A percentile compares a stretch with the other conserved stretches of the same genome.
phyloP scores from a whole-genome alignment of 768 basidiomycete genomes.

The Gelatoporia subvermispora region DNA sequence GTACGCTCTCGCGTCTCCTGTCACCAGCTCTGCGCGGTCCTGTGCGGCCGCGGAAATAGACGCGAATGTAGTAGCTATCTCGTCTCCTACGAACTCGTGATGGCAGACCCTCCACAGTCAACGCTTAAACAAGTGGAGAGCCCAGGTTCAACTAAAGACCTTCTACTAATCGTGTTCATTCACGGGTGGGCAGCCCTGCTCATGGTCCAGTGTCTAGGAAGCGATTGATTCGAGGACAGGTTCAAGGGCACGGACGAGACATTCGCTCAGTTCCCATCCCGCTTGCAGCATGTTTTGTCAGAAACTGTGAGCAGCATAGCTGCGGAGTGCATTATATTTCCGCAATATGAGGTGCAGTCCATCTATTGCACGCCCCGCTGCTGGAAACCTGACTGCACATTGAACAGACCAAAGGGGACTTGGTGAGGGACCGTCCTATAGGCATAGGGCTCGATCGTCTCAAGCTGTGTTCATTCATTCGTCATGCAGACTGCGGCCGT shows the following conservation, averaged over 20 bases:
- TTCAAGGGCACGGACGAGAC: slow-evolving; percentile 65
- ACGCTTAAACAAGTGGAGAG: not conserved
- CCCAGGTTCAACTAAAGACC: slow-evolving; percentile 27
- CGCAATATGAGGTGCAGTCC: slow-evolving; percentile 71
- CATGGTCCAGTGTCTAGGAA: not conserved
- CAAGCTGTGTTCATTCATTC: not conserved
- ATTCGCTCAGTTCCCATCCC: slow-evolving; percentile 72
- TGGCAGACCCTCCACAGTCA: no score
- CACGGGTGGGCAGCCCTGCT: slow-evolving; percentile 58
- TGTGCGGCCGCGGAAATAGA: no score
- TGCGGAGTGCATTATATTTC: slow-evolving; percentile 80
- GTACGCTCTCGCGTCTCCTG: no score
- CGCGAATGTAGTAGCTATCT: no score
- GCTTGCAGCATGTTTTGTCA: slow-evolving; percentile 71
- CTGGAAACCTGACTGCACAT: not conserved
- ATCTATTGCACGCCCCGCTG: no score
- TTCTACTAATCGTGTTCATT: slow-evolving; percentile 69
- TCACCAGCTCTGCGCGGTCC: no score
- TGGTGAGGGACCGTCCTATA: slow-evolving; percentile 52
- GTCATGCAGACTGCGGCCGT: slow-evolving; percentile 66
- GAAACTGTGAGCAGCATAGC: slow-evolving; percentile 51
- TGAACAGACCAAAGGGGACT: slow-evolving; percentile 78
- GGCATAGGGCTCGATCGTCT: no score
- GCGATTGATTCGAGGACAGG: slow-evolving; percentile 19
- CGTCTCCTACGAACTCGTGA: no score